Evolutionary conservation across 352 stramenopile genomes (phyloP).

Genomic region (Pythium insidiosum): DNA sequence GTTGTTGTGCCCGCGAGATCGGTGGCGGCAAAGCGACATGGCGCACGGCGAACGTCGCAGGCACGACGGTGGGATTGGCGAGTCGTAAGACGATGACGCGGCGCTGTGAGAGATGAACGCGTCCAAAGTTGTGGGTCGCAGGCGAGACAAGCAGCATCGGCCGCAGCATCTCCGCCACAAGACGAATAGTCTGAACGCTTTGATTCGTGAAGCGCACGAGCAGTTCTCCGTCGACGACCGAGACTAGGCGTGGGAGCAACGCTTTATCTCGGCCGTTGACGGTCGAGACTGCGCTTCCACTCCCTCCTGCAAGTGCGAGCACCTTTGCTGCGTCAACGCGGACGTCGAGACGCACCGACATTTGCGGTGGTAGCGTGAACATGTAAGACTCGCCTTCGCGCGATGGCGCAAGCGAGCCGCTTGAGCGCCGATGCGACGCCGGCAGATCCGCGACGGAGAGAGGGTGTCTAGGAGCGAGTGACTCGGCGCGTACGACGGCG

Average conservation of each 20-base stretch:
- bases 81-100: conserved; percentile 38
- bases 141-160: conserved; percentile 57
- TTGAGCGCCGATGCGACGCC: conserved; percentile 37
- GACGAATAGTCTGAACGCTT: conserved; percentile 45
- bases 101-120: conserved; percentile 37
- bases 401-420: too few species aligned
- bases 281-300: too few species aligned
- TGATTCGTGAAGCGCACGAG: conserved; percentile 63
- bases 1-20: conserved; percentile 43
- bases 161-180: conserved; percentile 34
- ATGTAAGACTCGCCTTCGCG: conserved; percentile 58
- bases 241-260: conserved; percentile 6
- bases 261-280: not conserved
- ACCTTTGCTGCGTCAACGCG: conserved; percentile 33
- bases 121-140: conserved; percentile 56
- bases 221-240: conserved; percentile 34
- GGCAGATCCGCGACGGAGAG: conserved; percentile 45
- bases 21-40: conserved; percentile 44
- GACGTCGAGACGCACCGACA: conserved; percentile 63
- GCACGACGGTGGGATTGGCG: conserved; percentile 55
- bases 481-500: conserved; percentile 45
- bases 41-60: conserved; percentile 40
- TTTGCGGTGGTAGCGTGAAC: conserved; percentile 55
- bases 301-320: too few species aligned
- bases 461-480: conserved; percentile 51